phyloP scores from a whole-genome alignment of 2,329 filamentous ascomycete genomes.

The Pseudogymnoascus sp. region DNA sequence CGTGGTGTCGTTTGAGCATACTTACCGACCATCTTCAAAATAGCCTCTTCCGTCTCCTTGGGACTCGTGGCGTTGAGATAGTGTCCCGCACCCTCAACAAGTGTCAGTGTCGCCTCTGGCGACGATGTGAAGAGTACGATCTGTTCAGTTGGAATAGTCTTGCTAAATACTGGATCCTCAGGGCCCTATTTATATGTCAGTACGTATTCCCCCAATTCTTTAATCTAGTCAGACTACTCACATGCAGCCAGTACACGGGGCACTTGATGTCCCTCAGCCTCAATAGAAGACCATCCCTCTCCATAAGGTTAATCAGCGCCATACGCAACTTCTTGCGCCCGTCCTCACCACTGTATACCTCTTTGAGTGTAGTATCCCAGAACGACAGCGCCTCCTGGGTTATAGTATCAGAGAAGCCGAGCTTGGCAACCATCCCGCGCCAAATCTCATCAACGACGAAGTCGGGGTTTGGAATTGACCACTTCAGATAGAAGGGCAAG shows the following conservation, averaged over 20 bases:
- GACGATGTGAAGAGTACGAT: slow-evolving; percentile 43
- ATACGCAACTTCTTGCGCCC: slow-evolving; percentile 41
- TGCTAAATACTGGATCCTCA: slow-evolving; percentile 37
- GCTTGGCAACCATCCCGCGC: slow-evolving; percentile 36
- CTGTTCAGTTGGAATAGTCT: slow-evolving; percentile 36
- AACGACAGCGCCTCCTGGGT: slow-evolving; percentile 32
- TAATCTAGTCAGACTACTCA: slow-evolving; percentile 21
- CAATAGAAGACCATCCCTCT: slow-evolving; percentile 40
- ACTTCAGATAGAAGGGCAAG: slow-evolving; percentile 35
- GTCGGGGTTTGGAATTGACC: slow-evolving; percentile 36
- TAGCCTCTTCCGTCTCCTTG: slow-evolving; percentile 36
- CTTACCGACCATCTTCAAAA: slow-evolving; percentile 31
- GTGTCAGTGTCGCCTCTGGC: slow-evolving; percentile 35
- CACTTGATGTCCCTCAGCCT: slow-evolving; percentile 40
- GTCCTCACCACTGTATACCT: slow-evolving; percentile 41
- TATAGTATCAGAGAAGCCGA: slow-evolving; percentile 39
- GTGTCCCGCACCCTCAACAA: slow-evolving; percentile 39
- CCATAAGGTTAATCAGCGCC: slow-evolving; percentile 37
- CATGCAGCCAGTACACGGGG: slow-evolving; percentile 46
- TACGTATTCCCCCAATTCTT: background rate
- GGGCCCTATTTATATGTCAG: slow-evolving; percentile 31
- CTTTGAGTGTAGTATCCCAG: slow-evolving; percentile 39
- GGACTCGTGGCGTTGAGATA: slow-evolving; percentile 43
- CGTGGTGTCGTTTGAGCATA: slow-evolving; percentile 9
- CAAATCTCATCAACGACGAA: slow-evolving; percentile 41